These are phyloP conservation scores for Nothophaeocryptopus gaeumannii DNA, from an alignment of 2,329 filamentous ascomycete species.

Conservation along the genomic window DNA sequence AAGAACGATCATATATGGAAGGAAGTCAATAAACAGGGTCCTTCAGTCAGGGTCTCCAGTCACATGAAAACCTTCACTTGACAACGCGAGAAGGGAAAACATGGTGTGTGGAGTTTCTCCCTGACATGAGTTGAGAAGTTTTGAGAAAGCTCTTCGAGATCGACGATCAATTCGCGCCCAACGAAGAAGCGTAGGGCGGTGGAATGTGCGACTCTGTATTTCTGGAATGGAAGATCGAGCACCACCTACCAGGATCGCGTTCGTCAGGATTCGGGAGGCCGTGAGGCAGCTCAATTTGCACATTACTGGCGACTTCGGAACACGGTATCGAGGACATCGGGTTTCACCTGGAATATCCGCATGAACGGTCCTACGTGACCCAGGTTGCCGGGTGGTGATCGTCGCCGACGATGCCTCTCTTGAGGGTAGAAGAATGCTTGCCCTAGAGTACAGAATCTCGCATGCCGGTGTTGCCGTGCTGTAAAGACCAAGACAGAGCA, in stretches of 20 bases:
- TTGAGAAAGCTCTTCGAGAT: not conserved
- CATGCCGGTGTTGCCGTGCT: not conserved
- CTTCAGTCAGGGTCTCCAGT: too few species aligned
- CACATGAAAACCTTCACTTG: not conserved
- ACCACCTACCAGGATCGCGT: slow-evolving; percentile 3
- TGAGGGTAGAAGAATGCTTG: not conserved
- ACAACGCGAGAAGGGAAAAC: not conserved
- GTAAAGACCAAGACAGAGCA: not conserved
- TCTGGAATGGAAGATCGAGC: slow-evolving; percentile 7
- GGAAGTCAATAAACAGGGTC: slow-evolving; percentile 1
- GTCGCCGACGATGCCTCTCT: slow-evolving; percentile 1
- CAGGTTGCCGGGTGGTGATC: not conserved
- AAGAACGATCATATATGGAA: slow-evolving; percentile 2
- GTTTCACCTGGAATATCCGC: slow-evolving; percentile 1
- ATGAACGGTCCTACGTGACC: slow-evolving; percentile 2
- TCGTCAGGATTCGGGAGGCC: slow-evolving; percentile 4
- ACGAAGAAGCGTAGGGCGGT: slow-evolving; percentile 1
- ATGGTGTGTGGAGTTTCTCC: not conserved
- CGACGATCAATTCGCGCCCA: not conserved
- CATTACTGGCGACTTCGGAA: not conserved
- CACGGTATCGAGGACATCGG: not conserved
- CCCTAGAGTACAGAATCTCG: not conserved
- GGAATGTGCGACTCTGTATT: slow-evolving; percentile 3
- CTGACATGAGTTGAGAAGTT: not conserved
- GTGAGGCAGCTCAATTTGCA: not conserved